Evolutionary conservation across 176 grass and related monocot species (phyloP).

Genomic region (Microstegium vimineum): DNA sequence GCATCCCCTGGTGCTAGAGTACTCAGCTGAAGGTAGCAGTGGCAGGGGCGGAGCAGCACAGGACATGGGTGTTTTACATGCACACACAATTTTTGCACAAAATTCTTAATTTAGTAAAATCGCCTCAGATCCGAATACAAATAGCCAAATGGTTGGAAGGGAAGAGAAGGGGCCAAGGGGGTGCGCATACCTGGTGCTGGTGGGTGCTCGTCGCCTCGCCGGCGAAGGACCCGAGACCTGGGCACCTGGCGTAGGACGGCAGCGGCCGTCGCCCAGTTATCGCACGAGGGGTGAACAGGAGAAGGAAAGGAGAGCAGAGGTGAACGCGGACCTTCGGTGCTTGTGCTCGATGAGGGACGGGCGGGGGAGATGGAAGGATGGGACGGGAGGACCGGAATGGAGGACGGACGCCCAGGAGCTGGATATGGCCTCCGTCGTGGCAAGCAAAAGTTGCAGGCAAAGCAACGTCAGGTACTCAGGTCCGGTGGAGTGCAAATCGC

Average conservation of each 20-base stretch:
- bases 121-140: background rate
- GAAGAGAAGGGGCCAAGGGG: background rate
- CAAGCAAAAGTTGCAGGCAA: slow-evolving; percentile 1
- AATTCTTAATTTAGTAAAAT: background rate
- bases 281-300: background rate
- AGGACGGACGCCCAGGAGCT: background rate
- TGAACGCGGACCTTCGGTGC: background rate
- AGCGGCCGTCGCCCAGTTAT: background rate
- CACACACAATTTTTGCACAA: background rate
- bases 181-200: background rate
- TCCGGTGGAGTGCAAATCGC: background rate
- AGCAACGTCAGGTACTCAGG: background rate
- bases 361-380: background rate
- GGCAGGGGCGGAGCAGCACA: too few relatives aligned
- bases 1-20: background rate
- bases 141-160: background rate
- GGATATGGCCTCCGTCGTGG: background rate
- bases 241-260: too few relatives aligned
- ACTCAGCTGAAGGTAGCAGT: background rate
- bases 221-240: background rate
- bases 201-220: background rate
- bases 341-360: background rate
- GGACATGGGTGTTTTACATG: background rate
- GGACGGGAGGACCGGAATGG: background rate
- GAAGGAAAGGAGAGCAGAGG: background rate